A percentile compares a stretch with the other conserved stretches of the same genome.
phyloP scores from a whole-genome alignment of 2,329 filamentous ascomycete genomes.

The Botrytis byssoidea region DNA sequence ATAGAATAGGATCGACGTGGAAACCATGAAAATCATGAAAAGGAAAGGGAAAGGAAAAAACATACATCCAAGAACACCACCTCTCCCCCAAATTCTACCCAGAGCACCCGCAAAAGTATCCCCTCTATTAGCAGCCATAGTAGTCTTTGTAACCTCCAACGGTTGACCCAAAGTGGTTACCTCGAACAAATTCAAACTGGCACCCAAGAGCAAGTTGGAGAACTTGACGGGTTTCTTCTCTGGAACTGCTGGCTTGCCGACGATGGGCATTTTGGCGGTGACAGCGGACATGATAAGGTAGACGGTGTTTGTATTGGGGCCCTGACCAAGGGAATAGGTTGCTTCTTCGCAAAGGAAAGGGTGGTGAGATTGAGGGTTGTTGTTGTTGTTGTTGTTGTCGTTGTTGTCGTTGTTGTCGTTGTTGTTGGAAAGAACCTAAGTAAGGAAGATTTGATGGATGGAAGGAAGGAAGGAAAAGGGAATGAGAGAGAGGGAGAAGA shows the following conservation, averaged over 20 bases:
- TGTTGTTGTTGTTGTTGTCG: neutral
- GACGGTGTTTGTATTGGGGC: conserved; percentile 59
- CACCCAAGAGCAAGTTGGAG: conserved; percentile 79
- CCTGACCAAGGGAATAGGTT: conserved; percentile 97
- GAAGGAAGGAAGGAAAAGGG: neutral
- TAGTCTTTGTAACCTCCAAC: conserved; percentile 98
- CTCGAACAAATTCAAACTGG: conserved; percentile 41
- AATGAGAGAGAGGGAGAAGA: neutral
- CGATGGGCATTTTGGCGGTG: conserved; percentile 40
- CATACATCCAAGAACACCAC: conserved; percentile 92
- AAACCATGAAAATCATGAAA: neutral
- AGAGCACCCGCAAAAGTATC: conserved; percentile 84
- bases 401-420: too few species aligned
- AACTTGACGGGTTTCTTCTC: conserved; percentile 99
- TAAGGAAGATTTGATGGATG: neutral
- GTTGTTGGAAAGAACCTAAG: neutral
- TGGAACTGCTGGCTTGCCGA: conserved; percentile 50
- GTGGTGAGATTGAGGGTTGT: conserved; percentile 1
- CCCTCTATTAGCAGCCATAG: conserved; percentile 94
- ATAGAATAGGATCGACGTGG: neutral
- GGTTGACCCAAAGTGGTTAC: conserved; percentile 69
- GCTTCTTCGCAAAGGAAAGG: conserved; percentile 68
- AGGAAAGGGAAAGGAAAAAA: neutral
- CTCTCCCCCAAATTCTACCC: conserved; percentile 85
- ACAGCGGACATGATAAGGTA: conserved; percentile 59